Evolutionary conservation across 768 basidiomycete species (phyloP).

Genomic region (Clitopilus hobsonii): DNA sequence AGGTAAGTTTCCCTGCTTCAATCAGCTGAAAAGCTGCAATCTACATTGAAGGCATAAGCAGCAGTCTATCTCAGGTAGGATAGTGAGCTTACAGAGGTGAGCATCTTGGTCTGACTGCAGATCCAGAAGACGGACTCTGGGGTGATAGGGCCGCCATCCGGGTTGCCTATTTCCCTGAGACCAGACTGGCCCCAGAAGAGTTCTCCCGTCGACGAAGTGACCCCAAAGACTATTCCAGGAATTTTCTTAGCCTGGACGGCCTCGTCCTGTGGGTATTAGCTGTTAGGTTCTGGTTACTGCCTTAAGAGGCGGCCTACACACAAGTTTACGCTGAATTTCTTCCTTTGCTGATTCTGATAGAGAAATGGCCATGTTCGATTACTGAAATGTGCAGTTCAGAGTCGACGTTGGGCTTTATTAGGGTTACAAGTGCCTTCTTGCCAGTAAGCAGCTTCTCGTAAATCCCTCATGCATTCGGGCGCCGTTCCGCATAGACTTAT

Average conservation of each 20-base stretch:
- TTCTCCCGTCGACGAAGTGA: conserved; percentile 21
- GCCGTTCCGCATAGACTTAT: too few species aligned
- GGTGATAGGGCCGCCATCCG: conserved; percentile 16
- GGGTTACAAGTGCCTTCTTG: too few species aligned
- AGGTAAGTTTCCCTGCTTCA: conserved; percentile 22
- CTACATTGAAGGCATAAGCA: conserved; percentile 10
- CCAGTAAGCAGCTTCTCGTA: too few species aligned
- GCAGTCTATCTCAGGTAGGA: neutral
- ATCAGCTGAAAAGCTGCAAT: conserved; percentile 29
- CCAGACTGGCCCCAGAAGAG: conserved; percentile 21
- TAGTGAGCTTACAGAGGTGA: conserved; percentile 22
- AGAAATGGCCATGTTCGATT: neutral
- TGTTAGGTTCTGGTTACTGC: neutral
- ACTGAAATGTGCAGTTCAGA: too few species aligned
- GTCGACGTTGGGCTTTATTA: too few species aligned
- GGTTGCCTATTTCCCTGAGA: conserved; percentile 15
- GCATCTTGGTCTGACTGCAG: conserved; percentile 31
- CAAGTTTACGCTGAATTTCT: neutral
- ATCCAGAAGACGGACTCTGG: conserved; percentile 29
- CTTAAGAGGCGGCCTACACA: neutral
- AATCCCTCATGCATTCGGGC: too few species aligned
- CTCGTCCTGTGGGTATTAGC: neutral
- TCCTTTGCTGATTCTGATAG: neutral
- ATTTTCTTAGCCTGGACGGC: conserved; percentile 13
- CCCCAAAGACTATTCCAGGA: conserved; percentile 24